These are phyloP conservation scores for Lipomyces sp. DNA, from an alignment of 805 yeast species.

Conservation along the genomic window DNA sequence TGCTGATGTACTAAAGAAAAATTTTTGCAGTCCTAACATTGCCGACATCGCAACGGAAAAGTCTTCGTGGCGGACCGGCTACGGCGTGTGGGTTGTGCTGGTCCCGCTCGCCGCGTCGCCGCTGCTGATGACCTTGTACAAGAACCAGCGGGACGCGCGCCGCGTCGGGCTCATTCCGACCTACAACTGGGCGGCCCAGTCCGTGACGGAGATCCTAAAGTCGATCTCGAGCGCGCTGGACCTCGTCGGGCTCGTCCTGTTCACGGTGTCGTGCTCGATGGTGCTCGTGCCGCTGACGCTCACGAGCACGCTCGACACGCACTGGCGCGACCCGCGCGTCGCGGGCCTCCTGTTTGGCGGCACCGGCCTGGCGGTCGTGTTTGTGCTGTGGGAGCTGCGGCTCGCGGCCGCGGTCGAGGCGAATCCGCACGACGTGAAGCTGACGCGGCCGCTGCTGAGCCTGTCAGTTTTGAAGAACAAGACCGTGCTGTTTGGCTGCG, in stretches of 20 bases:
- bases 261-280: constrained; percentile 54
- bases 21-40: constrained; percentile 27
- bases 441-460: constrained; percentile 52
- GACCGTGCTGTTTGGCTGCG: constrained; percentile 63
- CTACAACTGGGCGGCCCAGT: constrained; percentile 12
- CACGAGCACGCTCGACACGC: constrained; percentile 52
- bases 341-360: constrained; percentile 62
- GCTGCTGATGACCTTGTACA: constrained; percentile 25
- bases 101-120: constrained; percentile 41
- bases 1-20: neutral
- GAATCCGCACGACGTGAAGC: constrained; percentile 8
- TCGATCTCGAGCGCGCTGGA: constrained; percentile 48
- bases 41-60: constrained; percentile 35
- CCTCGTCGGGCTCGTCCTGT: constrained; percentile 51
- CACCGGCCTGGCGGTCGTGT: constrained; percentile 49
- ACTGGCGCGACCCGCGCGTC: constrained; percentile 53
- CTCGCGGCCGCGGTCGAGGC: constrained; percentile 40
- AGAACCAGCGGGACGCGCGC: constrained; percentile 27
- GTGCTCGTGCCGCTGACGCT: constrained; percentile 64
- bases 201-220: neutral
- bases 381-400: constrained; percentile 51
- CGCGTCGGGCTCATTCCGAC: constrained; percentile 19
- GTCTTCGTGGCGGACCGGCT: constrained; percentile 53
- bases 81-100: constrained; percentile 49
- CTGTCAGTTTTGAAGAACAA: constrained; percentile 53